Evolutionary conservation across 306 rosid species (phyloP).

Genomic region (Cercis canadensis): DNA sequence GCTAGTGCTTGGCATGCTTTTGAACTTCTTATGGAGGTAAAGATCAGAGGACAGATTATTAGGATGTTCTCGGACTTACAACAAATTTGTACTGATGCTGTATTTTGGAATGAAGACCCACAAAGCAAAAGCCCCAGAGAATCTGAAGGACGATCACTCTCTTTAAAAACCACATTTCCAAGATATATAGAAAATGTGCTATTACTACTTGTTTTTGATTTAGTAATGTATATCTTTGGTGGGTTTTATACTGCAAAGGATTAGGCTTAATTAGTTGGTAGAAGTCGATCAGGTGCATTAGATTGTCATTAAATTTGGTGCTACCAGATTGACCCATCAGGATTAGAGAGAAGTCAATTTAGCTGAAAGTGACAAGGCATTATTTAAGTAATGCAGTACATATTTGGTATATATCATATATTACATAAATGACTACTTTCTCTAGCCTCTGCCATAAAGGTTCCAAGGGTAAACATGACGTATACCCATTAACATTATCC

Average conservation of each 20-base stretch:
- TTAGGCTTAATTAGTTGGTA: background rate
- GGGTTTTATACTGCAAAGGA: background rate
- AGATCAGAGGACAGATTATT: background rate
- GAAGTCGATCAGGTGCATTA: background rate
- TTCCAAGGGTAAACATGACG: background rate
- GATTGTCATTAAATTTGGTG: too few relatives aligned
- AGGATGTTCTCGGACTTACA: slow-evolving; percentile 23
- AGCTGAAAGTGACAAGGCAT: too few relatives aligned
- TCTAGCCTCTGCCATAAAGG: too few relatives aligned
- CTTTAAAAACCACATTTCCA: slow-evolving; percentile 27
- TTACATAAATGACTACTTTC: too few relatives aligned
- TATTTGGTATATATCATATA: too few relatives aligned
- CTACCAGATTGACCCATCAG: too few relatives aligned
- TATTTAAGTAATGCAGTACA: too few relatives aligned
- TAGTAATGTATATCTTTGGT: background rate
- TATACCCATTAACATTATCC: too few relatives aligned
- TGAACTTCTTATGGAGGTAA: too few relatives aligned
- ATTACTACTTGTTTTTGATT: background rate
- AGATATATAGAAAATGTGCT: background rate
- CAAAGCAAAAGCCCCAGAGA: slow-evolving; percentile 24
- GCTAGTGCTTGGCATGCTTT: too few relatives aligned
- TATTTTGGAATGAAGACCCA: slow-evolving; percentile 27
- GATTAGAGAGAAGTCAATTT: too few relatives aligned
- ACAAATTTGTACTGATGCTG: slow-evolving; percentile 19
- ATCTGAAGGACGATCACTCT: slow-evolving; percentile 28